Conservation (phyloP, 2,329 filamentous ascomycete species). For the Dendryphion nanum region DNA sequence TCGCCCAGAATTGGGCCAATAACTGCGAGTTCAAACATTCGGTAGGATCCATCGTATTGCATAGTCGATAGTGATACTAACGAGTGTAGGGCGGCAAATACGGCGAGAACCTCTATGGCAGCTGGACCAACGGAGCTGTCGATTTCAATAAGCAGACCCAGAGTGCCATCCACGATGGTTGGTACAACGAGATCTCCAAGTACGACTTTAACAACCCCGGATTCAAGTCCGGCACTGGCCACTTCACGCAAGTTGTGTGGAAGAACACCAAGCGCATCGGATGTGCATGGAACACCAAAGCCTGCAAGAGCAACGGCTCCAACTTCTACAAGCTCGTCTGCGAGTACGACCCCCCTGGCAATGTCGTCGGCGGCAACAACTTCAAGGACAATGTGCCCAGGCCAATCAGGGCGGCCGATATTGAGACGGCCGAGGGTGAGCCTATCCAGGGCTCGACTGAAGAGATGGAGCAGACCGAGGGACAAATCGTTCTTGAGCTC, state of each 20-base stretch:
- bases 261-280: not conserved
- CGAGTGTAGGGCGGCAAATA: slow-evolving; percentile 4
- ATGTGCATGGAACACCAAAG: slow-evolving; percentile 3
- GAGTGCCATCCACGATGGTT: slow-evolving; percentile 4
- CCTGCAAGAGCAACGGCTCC: not conserved
- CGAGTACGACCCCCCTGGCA: not conserved
- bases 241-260: slow-evolving; percentile 1
- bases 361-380: not conserved
- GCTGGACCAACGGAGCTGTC: slow-evolving; percentile 1
- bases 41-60: slow-evolving; percentile 1
- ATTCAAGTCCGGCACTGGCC: not conserved
- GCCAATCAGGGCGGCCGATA: too few species aligned
- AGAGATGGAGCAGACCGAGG: too few species aligned
- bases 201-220: slow-evolving; percentile 7
- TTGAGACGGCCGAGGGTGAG: too few species aligned
- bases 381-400: not conserved
- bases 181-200: slow-evolving; percentile 4
- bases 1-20: slow-evolving; percentile 5
- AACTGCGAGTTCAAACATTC: slow-evolving; percentile 6
- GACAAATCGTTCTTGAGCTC: too few species aligned
- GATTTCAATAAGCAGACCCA: slow-evolving; percentile 5
- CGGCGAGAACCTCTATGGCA: slow-evolving; percentile 5
- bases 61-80: not conserved
- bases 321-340: not conserved
- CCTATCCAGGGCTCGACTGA: too few species aligned